These are phyloP conservation scores for Mortierella hygrophila DNA, from an alignment of 192 early-diverging fungal species.

Conservation along the genomic window DNA sequence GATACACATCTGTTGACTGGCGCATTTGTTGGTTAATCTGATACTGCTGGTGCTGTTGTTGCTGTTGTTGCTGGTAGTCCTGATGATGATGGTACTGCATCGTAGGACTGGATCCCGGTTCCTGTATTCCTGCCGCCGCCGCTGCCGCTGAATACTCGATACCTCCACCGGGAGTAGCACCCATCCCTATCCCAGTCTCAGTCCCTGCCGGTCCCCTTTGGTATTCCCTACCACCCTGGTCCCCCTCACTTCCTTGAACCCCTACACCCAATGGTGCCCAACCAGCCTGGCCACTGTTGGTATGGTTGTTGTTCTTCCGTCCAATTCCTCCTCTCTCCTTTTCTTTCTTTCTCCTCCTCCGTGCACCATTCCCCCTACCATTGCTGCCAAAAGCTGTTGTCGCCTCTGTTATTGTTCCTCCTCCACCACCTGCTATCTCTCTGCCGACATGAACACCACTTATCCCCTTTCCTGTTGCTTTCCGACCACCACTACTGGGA, in stretches of 20 bases:
- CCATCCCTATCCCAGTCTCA: not conserved
- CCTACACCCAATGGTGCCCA: not conserved
- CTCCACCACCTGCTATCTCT: not conserved
- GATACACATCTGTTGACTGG: no score
- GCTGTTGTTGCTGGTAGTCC: not conserved
- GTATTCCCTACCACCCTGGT: not conserved
- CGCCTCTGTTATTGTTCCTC: not conserved
- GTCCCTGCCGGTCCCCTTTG: not conserved
- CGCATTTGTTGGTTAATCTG: not conserved
- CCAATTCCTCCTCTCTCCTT: not conserved
- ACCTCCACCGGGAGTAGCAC: not conserved
- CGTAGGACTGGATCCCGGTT: not conserved
- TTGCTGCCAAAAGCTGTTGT: not conserved
- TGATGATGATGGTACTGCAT: not conserved
- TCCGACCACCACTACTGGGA: not conserved
- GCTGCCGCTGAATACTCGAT: not conserved
- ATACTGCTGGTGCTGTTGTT: not conserved
- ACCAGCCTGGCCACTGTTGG: not conserved
- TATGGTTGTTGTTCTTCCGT: constrained; percentile 1
- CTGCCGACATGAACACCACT: not conserved
- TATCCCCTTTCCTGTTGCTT: constrained; percentile 7
- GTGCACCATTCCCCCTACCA: not conserved
- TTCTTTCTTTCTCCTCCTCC: not conserved
- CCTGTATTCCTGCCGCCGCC: not conserved
- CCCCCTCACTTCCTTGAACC: not conserved